Percentiles rank a stretch among this genome's conserved stretches.
phyloP scores from a whole-genome alignment of 495 filamentous ascomycete genomes.

The Penicillium coffeae region DNA sequence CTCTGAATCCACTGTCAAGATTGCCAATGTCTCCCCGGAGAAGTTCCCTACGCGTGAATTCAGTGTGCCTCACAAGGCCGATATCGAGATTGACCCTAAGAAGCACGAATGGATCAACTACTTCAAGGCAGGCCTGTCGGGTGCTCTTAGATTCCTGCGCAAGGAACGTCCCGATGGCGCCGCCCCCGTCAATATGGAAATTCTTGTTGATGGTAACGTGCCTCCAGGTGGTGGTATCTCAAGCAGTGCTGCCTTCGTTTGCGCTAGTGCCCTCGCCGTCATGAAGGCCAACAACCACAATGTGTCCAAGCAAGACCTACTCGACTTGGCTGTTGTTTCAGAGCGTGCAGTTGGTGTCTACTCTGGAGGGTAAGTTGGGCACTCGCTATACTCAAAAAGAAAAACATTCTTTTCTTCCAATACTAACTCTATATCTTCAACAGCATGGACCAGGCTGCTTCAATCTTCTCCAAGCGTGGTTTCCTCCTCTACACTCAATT shows the following conservation, averaged over 20 bases:
- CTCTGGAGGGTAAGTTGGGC: slow-evolving; percentile 71
- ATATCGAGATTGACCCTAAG: slow-evolving; percentile 77
- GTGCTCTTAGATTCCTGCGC: slow-evolving; percentile 73
- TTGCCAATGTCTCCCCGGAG: slow-evolving; percentile 72
- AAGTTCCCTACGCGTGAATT: slow-evolving; percentile 80
- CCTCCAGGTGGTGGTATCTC: slow-evolving; percentile 88
- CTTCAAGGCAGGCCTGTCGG: slow-evolving; percentile 87
- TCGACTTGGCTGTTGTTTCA: slow-evolving; percentile 88
- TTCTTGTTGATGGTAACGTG: slow-evolving; percentile 87
- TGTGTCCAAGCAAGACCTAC: slow-evolving; percentile 83
- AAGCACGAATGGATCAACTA: slow-evolving; percentile 96
- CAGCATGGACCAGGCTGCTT: slow-evolving; percentile 95
- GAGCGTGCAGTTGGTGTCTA: slow-evolving; percentile 95
- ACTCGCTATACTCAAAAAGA: background rate
- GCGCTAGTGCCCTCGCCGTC: slow-evolving; percentile 81
- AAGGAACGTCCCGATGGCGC: slow-evolving; percentile 57
- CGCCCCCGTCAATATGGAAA: slow-evolving; percentile 73
- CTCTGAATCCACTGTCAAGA: slow-evolving; percentile 50
- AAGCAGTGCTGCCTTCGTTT: slow-evolving; percentile 92
- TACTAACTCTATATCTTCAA: background rate
- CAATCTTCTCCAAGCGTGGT: slow-evolving; percentile 82
- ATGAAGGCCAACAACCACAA: slow-evolving; percentile 81
- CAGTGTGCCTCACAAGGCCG: slow-evolving; percentile 57
- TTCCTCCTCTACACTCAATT: slow-evolving; percentile 90
- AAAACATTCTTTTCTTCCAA: background rate